Percentiles rank a stretch among this genome's conserved stretches.
These are phyloP conservation scores for Verticillium longisporum DNA, from an alignment of 2,329 filamentous ascomycete genomes.

Conservation along the genomic window DNA sequence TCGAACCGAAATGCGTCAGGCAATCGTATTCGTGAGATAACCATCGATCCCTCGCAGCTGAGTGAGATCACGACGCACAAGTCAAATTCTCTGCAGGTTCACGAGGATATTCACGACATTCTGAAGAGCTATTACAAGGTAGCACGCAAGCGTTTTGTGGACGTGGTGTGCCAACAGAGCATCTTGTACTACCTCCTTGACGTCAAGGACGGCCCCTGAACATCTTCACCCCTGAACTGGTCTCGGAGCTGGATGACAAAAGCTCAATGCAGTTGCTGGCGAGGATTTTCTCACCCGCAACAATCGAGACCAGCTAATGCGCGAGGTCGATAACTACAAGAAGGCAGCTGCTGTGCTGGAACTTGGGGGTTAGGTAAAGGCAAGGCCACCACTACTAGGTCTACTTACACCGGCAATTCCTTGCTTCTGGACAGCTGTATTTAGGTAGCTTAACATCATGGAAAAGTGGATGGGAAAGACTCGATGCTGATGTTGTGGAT, in stretches of 20 bases:
- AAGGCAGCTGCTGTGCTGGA: conserved; percentile 19
- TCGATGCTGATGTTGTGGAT: too few species aligned
- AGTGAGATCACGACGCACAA: conserved; percentile 13
- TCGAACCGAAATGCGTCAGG: too few species aligned
- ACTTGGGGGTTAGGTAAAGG: neutral
- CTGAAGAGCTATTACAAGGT: conserved; percentile 57
- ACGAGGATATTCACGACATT: conserved; percentile 52
- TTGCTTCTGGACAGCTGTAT: too few species aligned
- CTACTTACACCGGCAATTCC: too few species aligned
- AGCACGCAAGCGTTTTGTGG: conserved; percentile 53
- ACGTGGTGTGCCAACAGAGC: conserved; percentile 53
- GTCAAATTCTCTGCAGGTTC: conserved; percentile 23
- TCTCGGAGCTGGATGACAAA: conserved; percentile 38
- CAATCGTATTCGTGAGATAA: too few species aligned
- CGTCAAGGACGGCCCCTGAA: conserved; percentile 42
- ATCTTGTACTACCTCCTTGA: conserved; percentile 46
- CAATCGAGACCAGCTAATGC: conserved; percentile 32
- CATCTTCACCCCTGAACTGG: conserved; percentile 43
- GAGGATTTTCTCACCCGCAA: conserved; percentile 39
- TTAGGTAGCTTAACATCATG: too few species aligned
- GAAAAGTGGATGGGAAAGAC: too few species aligned
- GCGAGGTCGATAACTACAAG: conserved; percentile 38
- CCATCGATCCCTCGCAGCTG: neutral
- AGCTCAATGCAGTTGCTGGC: conserved; percentile 50
- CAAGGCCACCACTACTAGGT: neutral